Base-by-base conservation (phyloP, 129 eudicot species). In the Flaveria robusta region DNA sequence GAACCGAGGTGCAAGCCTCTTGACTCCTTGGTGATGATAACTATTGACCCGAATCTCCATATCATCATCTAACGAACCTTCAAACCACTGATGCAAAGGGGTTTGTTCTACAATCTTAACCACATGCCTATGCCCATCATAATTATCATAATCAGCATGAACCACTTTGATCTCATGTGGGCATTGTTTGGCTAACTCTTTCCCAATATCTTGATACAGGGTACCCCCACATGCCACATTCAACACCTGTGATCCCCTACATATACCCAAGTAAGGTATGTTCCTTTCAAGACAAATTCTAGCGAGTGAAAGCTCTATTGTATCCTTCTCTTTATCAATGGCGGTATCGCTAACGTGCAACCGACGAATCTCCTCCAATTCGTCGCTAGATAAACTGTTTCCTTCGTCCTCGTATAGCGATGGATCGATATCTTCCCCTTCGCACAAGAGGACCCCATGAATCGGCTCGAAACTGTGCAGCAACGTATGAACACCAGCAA, bases 191-290 rank as follows among this genome's bases (percentile, higher is more conserved):
- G 86, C 16, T 37, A 89, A 52, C 62, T 94, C 96, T 68, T 94
- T 91, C 7, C 81, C 97, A 18, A 94, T 76, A 76, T 94, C 99
- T 56, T 87, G 93, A 64, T 86, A 91, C 66, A 94, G 87, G n/a
- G 90, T 83, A 13, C 99, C 98, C 10, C 99, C 99, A 81, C 96
- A 91, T 1, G 99, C 99, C 13, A 94, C 96, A 74, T 94, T 94
- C 3, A 94, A 79, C 9, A 94, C 81, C 29, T 94, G 99, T 49
- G 99, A 94, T 0, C 99, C 99, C 42, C 99, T 85, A 77, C 99
- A 94, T 34, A 94, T 91, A 12, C 99, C 99, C 66, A 91, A 59
- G 67, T 85, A 91, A 20, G 99, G 99, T 8, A 91, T 91, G 84
- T 91, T 91, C 9, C 96, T 81, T 76, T 94, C 99, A 4, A 94